Evolutionary conservation across 1,139 yeast genomes (phyloP).

Genomic region (Geotrichum aggregatum): DNA sequence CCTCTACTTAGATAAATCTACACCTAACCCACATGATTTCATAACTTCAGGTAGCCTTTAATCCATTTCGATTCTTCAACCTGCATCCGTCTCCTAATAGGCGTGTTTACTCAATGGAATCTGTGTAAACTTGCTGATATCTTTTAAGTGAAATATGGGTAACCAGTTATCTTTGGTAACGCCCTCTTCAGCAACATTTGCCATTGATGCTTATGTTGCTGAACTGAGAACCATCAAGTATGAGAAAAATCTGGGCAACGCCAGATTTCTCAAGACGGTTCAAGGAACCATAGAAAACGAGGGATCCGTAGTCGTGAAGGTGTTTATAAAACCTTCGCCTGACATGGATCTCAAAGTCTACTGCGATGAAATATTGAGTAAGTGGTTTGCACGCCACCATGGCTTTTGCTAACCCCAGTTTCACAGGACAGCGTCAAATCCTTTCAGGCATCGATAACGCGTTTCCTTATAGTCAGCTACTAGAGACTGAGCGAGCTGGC

Average conservation of each 20-base stretch:
- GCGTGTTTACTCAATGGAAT: conserved; percentile 41
- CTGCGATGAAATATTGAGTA: conserved; percentile 26
- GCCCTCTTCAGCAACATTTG: conserved; percentile 89
- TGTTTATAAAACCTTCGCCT: conserved; percentile 71
- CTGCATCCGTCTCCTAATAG: not conserved
- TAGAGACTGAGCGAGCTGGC: conserved; percentile 91
- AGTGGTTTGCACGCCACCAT: conserved; percentile 14
- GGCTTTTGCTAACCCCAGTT: conserved; percentile 20
- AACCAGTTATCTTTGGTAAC: conserved; percentile 79
- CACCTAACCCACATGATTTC: conserved; percentile 2
- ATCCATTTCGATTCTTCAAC: not conserved
- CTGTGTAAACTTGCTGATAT: conserved; percentile 63
- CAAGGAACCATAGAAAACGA: conserved; percentile 58
- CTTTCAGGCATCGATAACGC: conserved; percentile 54
- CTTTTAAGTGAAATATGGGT: conserved; percentile 66
- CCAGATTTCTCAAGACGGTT: conserved; percentile 81
- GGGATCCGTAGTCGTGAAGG: conserved; percentile 72
- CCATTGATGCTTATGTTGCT: conserved; percentile 82
- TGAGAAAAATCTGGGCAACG: conserved; percentile 63
- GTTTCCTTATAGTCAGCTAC: conserved; percentile 64
- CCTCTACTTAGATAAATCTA: not conserved
- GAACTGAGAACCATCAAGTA: conserved; percentile 72
- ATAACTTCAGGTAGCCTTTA: not conserved
- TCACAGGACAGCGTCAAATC: conserved; percentile 38
- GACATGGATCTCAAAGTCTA: conserved; percentile 38